phyloP scores from a whole-genome alignment of 352 stramenopile genomes.

The Globisporangium middletonii region DNA sequence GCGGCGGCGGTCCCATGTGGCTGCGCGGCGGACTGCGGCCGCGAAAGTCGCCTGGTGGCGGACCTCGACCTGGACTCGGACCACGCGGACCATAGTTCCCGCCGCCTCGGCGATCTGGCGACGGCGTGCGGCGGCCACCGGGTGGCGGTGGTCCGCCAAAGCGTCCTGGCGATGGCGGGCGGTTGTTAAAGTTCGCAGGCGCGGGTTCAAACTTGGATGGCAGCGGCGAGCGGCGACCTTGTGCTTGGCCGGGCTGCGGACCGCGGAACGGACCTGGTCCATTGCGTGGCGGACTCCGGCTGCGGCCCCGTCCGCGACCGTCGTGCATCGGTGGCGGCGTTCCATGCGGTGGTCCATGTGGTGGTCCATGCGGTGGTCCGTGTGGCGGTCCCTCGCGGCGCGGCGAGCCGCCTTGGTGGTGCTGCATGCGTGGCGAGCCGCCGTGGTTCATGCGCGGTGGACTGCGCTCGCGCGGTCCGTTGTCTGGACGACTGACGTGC shows the following conservation, averaged over 20 bases:
- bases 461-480: neutral
- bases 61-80: conserved; percentile 18
- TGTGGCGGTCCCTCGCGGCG: conserved; percentile 3
- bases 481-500: conserved; percentile 2
- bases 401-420: neutral
- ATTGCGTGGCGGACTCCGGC: conserved; percentile 24
- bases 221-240: conserved; percentile 5
- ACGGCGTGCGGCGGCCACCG: conserved; percentile 7
- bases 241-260: neutral
- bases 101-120: conserved; percentile 4
- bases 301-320: conserved; percentile 24
- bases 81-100: conserved; percentile 2
- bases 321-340: neutral
- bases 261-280: conserved; percentile 9
- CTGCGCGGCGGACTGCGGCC: conserved; percentile 21
- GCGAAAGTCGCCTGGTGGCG: conserved; percentile 16
- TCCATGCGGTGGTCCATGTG: conserved; percentile 1
- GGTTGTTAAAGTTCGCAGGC: conserved; percentile 3
- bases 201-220: conserved; percentile 8
- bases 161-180: conserved; percentile 8
- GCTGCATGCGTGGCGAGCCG: neutral
- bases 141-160: neutral
- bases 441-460: neutral
- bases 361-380: conserved; percentile 2
- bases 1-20: conserved; percentile 9